Base-by-base conservation (phyloP, 768 basidiomycete genomes). In the Russula sp. region DNA sequence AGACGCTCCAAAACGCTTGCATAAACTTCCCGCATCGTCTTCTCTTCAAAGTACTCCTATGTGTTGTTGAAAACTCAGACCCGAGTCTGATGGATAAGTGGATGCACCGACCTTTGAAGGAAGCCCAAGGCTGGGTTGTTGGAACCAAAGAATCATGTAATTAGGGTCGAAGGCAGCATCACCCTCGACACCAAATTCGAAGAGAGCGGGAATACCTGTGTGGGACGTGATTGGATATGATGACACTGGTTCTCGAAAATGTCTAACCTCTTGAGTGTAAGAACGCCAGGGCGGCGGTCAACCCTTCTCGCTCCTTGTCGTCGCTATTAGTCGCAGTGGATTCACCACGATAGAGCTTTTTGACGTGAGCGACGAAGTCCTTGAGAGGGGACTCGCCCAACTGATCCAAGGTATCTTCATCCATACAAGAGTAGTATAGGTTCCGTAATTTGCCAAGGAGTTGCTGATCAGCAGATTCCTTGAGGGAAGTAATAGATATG, bases 1-100 rank as follows among this genome's bases (percentile, higher is more conserved):
- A 96, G 76, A 20, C 81, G 79, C 67, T 86, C 82, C 20, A 94
- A 74, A 25, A 90, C 85, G 45, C 76, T 73, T 60, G 79, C 77
- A 72, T 97, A 97, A 16, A 88, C 71, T n/a, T 81, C 77, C n/a
- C 83, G 73, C 41, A 91, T 81, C 0, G 76, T 72, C 58, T 84
- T 76, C 50, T 98, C 95, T 56, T 86, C 81, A 72, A 92, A 98
- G 72, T 98, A 97, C 75, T 95, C 93, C 87, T 93, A 65, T 11
- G 43, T 38, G 18, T 41, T 16, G 42, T 59, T 41, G 25, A 56
- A 32, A 63, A 47, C 53, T 60, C 47, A 32, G 62, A 47, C 53
- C 60, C 46, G 14, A 29, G 9, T 29, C 42, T 18, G 25, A 34
- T 41, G 16, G 18, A 54, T 41, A 14, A 43, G 8, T 59, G 58